These are phyloP conservation scores for Ceriops tagal DNA, from an alignment of 345 rosid genomes.

Conservation along the genomic window DNA sequence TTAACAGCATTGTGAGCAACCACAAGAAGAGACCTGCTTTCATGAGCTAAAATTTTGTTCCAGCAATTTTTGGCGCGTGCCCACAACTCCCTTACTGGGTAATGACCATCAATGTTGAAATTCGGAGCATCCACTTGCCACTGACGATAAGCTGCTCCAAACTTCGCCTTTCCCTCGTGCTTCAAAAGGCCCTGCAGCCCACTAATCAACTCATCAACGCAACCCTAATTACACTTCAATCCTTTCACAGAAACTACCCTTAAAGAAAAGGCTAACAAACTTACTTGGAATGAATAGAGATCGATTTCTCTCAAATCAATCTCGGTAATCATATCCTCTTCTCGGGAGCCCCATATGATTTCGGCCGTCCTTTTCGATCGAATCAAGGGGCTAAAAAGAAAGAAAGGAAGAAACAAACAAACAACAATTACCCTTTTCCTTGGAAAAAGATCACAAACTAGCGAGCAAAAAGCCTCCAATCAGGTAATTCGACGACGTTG, in stretches of 20 bases:
- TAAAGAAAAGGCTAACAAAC: slow-evolving; percentile 2
- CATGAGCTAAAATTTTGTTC: slow-evolving; percentile 62
- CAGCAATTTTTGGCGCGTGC: slow-evolving; percentile 66
- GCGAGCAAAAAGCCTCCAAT: no score
- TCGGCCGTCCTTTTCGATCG: slow-evolving; percentile 86
- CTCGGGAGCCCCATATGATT: slow-evolving; percentile 73
- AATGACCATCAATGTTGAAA: slow-evolving; percentile 78
- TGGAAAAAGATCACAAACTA: background rate
- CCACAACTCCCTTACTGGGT: slow-evolving; percentile 76
- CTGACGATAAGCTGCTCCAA: slow-evolving; percentile 65
- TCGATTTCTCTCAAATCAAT: slow-evolving; percentile 85
- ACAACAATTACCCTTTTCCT: background rate
- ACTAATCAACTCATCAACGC: background rate
- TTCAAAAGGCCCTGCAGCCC: slow-evolving; percentile 63
- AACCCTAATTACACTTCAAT: no score
- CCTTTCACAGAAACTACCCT: background rate
- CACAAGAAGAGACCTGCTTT: slow-evolving; percentile 78
- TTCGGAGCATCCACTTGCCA: slow-evolving; percentile 87
- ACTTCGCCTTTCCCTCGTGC: slow-evolving; percentile 74
- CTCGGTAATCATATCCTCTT: slow-evolving; percentile 56
- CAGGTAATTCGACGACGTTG: no score
- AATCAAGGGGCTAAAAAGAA: slow-evolving; percentile 54
- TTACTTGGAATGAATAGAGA: slow-evolving; percentile 66
- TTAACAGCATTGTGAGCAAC: slow-evolving; percentile 98
- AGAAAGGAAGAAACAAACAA: background rate